A percentile compares a stretch with the other conserved stretches of the same genome.
Evolutionary conservation across 2,329 filamentous ascomycete species (phyloP).

Genomic region (Trichophyton mentagrophytes): DNA sequence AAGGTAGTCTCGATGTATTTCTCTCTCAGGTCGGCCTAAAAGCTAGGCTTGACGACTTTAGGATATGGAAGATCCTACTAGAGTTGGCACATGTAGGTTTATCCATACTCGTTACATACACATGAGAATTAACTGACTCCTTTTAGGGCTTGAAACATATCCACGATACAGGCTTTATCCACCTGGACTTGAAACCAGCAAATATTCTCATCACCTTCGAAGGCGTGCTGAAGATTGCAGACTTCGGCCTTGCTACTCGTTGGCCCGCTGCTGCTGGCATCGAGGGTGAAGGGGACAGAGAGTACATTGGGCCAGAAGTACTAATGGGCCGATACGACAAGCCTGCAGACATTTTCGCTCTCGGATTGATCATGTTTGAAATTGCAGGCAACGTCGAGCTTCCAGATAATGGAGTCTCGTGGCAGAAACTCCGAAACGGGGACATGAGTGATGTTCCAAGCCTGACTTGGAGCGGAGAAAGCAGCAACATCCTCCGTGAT

Average conservation of each 20-base stretch:
- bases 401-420: constrained; percentile 81
- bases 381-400: constrained; percentile 88
- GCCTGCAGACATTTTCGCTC: constrained; percentile 82
- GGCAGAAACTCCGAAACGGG: constrained; percentile 78
- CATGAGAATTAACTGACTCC: constrained; percentile 18
- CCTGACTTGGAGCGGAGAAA: constrained; percentile 64
- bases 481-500: constrained; percentile 59
- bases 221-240: constrained; percentile 52
- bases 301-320: constrained; percentile 92
- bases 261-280: constrained; percentile 66
- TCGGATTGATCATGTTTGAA: constrained; percentile 89
- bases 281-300: constrained; percentile 85
- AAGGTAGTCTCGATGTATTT: constrained; percentile 80
- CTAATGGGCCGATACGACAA: constrained; percentile 77
- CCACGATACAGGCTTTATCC: constrained; percentile 71
- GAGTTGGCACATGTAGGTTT: constrained; percentile 65
- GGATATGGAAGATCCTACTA: constrained; percentile 94
- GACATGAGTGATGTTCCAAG: constrained; percentile 82
- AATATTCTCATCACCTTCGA: constrained; percentile 55
- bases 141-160: constrained; percentile 73
- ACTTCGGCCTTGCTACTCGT: constrained; percentile 59
- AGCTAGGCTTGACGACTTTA: constrained; percentile 85
- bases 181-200: constrained; percentile 54
- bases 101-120: background rate
- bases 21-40: constrained; percentile 69